Conservation (phyloP, 2,329 filamentous ascomycete genomes). For the Sporothrix phasma region DNA sequence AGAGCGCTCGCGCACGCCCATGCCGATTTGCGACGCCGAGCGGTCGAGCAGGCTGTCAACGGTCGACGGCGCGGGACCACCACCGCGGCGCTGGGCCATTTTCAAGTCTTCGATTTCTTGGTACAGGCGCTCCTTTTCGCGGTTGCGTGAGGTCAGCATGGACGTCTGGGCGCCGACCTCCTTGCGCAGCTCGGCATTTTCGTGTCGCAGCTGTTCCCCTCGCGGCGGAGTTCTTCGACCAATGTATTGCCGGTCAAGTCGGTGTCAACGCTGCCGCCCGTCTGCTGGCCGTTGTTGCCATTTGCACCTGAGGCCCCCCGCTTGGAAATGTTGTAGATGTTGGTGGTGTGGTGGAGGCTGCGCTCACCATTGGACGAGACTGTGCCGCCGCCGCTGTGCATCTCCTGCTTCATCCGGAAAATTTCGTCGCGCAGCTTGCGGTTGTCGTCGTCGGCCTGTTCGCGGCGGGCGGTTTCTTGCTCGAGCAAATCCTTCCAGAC, state of each 20-base stretch:
- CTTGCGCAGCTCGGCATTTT: slow-evolving; percentile 83
- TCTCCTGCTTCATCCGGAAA: slow-evolving; percentile 57
- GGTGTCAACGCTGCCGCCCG: slow-evolving; percentile 30
- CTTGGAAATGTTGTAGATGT: slow-evolving; percentile 55
- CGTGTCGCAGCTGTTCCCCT: slow-evolving; percentile 73
- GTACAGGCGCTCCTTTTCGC: slow-evolving; percentile 88
- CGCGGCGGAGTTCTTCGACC: slow-evolving; percentile 62
- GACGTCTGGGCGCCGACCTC: slow-evolving; percentile 94
- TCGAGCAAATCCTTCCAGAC: slow-evolving; percentile 95
- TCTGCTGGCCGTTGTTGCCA: slow-evolving; percentile 14
- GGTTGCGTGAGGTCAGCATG: slow-evolving; percentile 92
- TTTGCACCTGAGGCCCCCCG: slow-evolving; percentile 39
- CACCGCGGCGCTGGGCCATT: slow-evolving; percentile 67
- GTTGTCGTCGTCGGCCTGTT: slow-evolving; percentile 86
- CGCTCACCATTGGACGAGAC: slow-evolving; percentile 15
- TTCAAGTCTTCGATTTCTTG: slow-evolving; percentile 97
- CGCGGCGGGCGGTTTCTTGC: slow-evolving; percentile 78
- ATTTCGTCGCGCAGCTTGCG: slow-evolving; percentile 75
- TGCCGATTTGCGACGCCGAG: slow-evolving; percentile 74
- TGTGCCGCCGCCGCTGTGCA: slow-evolving; percentile 24
- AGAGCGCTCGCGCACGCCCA: slow-evolving; percentile 54
- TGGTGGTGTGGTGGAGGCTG: slow-evolving; percentile 48
- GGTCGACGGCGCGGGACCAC: slow-evolving; percentile 46
- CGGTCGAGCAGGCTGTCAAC: slow-evolving; percentile 88
- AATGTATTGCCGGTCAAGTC: slow-evolving; percentile 46